phyloP scores from a whole-genome alignment of 2,329 filamentous ascomycete genomes.

The Phyllachora maydis region DNA sequence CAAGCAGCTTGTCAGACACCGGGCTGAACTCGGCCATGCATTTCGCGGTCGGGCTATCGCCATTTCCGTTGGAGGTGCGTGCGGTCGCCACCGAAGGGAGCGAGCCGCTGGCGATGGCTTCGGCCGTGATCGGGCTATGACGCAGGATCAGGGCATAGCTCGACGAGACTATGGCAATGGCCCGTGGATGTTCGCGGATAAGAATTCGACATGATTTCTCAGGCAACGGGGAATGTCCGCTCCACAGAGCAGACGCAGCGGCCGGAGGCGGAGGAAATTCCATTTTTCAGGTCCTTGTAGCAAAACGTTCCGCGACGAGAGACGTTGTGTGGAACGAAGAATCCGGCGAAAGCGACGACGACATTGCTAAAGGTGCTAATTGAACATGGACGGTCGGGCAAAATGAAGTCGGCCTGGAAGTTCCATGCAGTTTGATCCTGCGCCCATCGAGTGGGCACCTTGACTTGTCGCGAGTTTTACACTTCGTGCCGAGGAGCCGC shows the following conservation, averaged over 20 bases:
- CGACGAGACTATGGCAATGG: conserved; percentile 66
- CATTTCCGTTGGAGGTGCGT: conserved; percentile 18
- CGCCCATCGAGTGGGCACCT: no score
- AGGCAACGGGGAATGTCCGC: conserved; percentile 22
- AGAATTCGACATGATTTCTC: conserved; percentile 56
- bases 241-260: conserved; percentile 20
- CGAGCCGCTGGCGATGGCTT: conserved; percentile 35
- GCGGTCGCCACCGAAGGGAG: conserved; percentile 28
- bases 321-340: no score
- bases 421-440: no score
- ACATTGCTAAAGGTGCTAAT: no score
- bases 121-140: conserved; percentile 46
- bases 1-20: conserved; percentile 41
- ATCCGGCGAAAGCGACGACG: no score
- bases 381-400: no score
- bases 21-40: conserved; percentile 81
- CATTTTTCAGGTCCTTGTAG: conserved; percentile 21
- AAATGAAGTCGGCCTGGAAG: no score
- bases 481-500: no score
- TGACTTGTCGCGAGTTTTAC: no score
- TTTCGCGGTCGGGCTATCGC: conserved; percentile 26
- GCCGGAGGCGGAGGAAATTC: conserved; percentile 19
- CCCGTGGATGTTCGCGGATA: conserved; percentile 71
- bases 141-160: conserved; percentile 71
- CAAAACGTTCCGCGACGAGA: no score